A percentile compares a stretch with the other conserved stretches of the same genome.
phyloP scores from a whole-genome alignment of 2,329 filamentous ascomycete genomes.

The Aspergillus hortae region DNA sequence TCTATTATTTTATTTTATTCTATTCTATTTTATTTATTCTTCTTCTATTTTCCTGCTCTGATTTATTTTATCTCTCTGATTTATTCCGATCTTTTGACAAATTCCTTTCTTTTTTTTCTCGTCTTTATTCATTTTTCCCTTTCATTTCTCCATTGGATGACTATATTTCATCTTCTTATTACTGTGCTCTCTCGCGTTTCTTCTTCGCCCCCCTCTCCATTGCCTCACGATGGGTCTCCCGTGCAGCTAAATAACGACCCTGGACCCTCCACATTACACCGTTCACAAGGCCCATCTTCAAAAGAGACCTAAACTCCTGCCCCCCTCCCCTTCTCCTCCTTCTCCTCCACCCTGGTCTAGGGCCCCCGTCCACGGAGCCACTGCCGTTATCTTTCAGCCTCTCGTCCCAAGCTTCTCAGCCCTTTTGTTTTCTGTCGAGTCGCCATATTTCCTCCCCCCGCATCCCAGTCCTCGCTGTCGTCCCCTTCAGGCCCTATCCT shows the following conservation, averaged over 20 bases:
- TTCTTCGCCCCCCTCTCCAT: slow-evolving; percentile 5
- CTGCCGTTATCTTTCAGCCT: slow-evolving; percentile 19
- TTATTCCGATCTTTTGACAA: slow-evolving; percentile 3
- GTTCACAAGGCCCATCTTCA: slow-evolving; percentile 19
- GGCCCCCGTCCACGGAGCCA: slow-evolving; percentile 26
- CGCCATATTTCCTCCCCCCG: slow-evolving; percentile 15
- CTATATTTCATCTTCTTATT: not conserved
- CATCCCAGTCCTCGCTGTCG: slow-evolving; percentile 13
- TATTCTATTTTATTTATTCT: slow-evolving; percentile 8
- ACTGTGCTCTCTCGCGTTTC: not conserved
- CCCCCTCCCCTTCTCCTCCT: slow-evolving; percentile 11
- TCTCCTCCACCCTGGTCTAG: slow-evolving; percentile 19
- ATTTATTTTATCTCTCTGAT: slow-evolving; percentile 10
- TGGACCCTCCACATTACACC: slow-evolving; percentile 34
- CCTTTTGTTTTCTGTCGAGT: slow-evolving; percentile 19
- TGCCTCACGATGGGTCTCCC: slow-evolving; percentile 22
- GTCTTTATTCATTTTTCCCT: not conserved
- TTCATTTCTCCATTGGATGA: not conserved
- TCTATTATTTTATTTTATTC: slow-evolving; percentile 9
- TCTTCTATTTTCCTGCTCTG: slow-evolving; percentile 8
- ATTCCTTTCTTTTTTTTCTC: not conserved
- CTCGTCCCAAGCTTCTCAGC: slow-evolving; percentile 20
- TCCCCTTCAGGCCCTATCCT: slow-evolving; percentile 8
- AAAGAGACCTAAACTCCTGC: not conserved
- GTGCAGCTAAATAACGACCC: slow-evolving; percentile 40